These are phyloP conservation scores for Entonaema liquescens DNA, from an alignment of 495 filamentous ascomycete species.

Conservation along the genomic window DNA sequence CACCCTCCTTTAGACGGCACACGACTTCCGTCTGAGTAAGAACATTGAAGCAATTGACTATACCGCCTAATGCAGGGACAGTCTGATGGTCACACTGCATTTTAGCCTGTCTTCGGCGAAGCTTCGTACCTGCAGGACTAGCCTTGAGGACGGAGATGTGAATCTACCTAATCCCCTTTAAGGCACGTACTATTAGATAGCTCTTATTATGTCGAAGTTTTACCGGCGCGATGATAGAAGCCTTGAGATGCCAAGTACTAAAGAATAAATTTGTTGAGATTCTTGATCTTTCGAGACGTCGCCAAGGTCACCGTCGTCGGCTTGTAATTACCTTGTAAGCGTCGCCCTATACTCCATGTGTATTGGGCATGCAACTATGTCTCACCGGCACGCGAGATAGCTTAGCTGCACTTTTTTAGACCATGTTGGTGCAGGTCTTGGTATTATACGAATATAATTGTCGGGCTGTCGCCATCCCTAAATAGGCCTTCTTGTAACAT, in stretches of 20 bases:
- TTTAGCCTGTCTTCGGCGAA: conserved; percentile 36
- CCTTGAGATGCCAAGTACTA: background rate
- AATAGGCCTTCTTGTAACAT: background rate
- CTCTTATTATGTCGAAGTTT: background rate
- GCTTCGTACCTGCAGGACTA: conserved; percentile 35
- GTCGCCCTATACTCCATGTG: conserved; percentile 1
- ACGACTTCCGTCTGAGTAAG: background rate
- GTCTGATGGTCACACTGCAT: conserved; percentile 34
- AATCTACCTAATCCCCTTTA: background rate
- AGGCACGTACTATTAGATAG: conserved; percentile 4
- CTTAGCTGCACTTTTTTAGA: conserved; percentile 10
- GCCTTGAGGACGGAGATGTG: conserved; percentile 1
- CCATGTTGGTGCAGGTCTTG: conserved; percentile 31
- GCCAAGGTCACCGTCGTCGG: conserved; percentile 7
- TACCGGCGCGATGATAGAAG: background rate
- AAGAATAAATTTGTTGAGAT: conserved; percentile 25
- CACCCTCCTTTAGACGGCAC: background rate
- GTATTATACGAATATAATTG: conserved; percentile 15
- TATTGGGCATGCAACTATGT: conserved; percentile 20
- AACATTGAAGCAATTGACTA: background rate
- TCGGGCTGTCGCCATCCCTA: background rate
- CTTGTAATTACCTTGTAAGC: background rate
- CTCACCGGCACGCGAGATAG: conserved; percentile 34
- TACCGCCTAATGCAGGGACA: conserved; percentile 29
- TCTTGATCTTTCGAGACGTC: conserved; percentile 12